Evolutionary conservation across 805 yeast species (phyloP).

Genomic region (Zygotorulaspora florentina): DNA sequence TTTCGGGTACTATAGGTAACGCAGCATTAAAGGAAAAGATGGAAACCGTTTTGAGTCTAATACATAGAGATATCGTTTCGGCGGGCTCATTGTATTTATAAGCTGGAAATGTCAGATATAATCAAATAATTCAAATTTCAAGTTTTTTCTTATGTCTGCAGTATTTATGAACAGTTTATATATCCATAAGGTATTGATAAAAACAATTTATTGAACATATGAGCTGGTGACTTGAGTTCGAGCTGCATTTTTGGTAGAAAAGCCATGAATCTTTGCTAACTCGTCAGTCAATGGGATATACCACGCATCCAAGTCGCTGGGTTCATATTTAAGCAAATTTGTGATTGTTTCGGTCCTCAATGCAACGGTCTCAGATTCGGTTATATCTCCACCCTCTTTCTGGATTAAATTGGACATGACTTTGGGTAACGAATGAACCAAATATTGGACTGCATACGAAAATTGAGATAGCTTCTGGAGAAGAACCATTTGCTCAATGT

Average conservation of each 20-base stretch:
- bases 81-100: conserved; percentile 85
- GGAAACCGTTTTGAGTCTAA: conserved; percentile 78
- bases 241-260: conserved; percentile 5
- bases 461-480: conserved; percentile 25
- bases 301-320: conserved; percentile 24
- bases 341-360: conserved; percentile 23
- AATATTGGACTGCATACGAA: conserved; percentile 16
- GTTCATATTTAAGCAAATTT: conserved; percentile 20
- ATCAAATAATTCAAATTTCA: neutral
- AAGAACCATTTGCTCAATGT: conserved; percentile 32
- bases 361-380: conserved; percentile 26
- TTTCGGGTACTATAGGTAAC: conserved; percentile 94
- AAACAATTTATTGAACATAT: conserved; percentile 5
- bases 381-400: conserved; percentile 15
- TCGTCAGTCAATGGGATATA: conserved; percentile 23
- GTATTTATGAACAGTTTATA: neutral
- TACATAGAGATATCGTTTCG: conserved; percentile 93
- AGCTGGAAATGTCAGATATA: neutral
- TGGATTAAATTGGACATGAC: conserved; percentile 27
- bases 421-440: conserved; percentile 21
- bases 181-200: neutral
- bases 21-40: conserved; percentile 79
- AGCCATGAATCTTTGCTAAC: conserved; percentile 11
- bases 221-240: conserved; percentile 14
- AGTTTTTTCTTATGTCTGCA: conserved; percentile 1